Base-by-base conservation (phyloP, 2,329 filamentous ascomycete species). In the Remersonia thermophila region DNA sequence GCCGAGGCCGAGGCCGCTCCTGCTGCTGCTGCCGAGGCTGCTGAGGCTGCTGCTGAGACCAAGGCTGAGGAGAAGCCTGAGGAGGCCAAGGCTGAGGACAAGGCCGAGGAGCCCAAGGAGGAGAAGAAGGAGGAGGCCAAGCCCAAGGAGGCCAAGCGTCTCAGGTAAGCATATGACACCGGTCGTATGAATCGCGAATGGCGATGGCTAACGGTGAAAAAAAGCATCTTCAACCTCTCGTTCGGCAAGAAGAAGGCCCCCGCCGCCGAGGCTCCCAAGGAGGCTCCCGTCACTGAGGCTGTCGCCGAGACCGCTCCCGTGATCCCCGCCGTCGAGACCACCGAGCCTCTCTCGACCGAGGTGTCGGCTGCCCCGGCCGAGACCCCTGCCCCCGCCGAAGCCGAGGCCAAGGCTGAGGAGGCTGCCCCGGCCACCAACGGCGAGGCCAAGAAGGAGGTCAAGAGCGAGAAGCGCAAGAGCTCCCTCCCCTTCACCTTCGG, bases 391-490 rank as follows among this genome's bases (percentile, higher is more conserved):
- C 61, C 64, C 18, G 55, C 62, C 27, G 67, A 72, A 56, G 60
- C 60, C 15, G 58, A 62, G 3, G 68, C 73, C 31, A 51, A 62
- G 37, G 50, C 49, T 33, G 26, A 9, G 11, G 30, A 32, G 16
- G 18, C 30, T 23, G 52, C 62, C 35, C 63, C 64, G 41, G 60
- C 59, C 41, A 60, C 60, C 48, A 66, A 66, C 45, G 65, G 64
- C 41, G 74, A 77, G 61, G 47, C 62, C 38, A 73, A 73, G 59
- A 74, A 75, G 61, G 71, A 73, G 44, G 57, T 68, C 49, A 86
- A 84, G 76, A 59, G 59, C 32, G 69, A 74, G 61, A 93, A 93
- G 82, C 83, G 85, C 60, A 77, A 77, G 61, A 91, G 83, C 47
- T 79, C 87, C 53, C 60, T 75, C 7, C 69, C 70, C 33, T 93